These are phyloP conservation scores for Hansfordia pulvinata DNA, from an alignment of 2,329 filamentous ascomycete genomes.

Conservation along the genomic window DNA sequence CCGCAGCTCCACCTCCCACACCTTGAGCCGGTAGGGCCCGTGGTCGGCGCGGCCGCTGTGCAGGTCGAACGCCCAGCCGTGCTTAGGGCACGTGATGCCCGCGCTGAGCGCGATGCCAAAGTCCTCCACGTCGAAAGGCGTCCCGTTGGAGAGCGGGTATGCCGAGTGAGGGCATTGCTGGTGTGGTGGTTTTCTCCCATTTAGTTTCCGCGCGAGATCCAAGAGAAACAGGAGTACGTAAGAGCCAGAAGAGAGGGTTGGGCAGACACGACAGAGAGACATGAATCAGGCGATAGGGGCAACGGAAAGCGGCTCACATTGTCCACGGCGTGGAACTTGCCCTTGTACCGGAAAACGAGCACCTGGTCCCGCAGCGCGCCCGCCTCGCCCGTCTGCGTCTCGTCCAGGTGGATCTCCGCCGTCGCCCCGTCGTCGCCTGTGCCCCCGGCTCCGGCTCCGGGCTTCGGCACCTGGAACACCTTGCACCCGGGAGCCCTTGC, in stretches of 20 bases:
- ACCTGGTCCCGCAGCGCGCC: conserved; percentile 42
- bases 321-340: conserved; percentile 53
- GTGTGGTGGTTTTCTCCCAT: conserved; percentile 5
- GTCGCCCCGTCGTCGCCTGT: too few relatives aligned
- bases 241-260: background rate
- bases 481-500: too few relatives aligned
- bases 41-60: conserved; percentile 49
- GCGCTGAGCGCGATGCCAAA: conserved; percentile 51
- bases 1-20: conserved; percentile 51
- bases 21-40: conserved; percentile 43
- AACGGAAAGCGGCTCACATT: conserved; percentile 34
- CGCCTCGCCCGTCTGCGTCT: conserved; percentile 28
- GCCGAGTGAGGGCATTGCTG: conserved; percentile 56
- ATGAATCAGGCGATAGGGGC: background rate
- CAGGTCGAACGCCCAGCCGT: conserved; percentile 59
- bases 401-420: conserved; percentile 29
- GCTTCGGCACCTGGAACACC: too few relatives aligned
- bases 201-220: too few relatives aligned
- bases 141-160: conserved; percentile 49
- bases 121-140: conserved; percentile 58
- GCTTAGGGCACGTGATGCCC: conserved; percentile 53
- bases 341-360: conserved; percentile 49
- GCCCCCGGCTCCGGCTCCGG: too few relatives aligned
- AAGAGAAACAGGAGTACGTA: background rate
- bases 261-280: too few relatives aligned